These are phyloP conservation scores for Tylopilus rubrobrunneus DNA, from an alignment of 768 basidiomycete species.

Conservation along the genomic window DNA sequence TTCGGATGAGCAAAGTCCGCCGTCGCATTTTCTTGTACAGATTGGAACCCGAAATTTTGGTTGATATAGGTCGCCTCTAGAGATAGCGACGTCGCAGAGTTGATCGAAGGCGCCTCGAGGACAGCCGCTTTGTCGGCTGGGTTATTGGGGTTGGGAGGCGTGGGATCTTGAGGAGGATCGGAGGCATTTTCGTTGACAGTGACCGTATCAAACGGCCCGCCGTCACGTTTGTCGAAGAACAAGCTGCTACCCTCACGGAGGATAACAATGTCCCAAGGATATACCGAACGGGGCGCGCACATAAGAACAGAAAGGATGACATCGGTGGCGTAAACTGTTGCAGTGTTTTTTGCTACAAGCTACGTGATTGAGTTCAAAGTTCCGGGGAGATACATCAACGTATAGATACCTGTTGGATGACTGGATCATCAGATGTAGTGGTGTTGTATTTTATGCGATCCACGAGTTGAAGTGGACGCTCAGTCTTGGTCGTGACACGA, in stretches of 20 bases:
- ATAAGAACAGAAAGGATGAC: constrained; percentile 93
- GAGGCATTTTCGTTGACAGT: constrained; percentile 98
- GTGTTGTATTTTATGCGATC: constrained; percentile 97
- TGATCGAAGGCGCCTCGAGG: constrained; percentile 80
- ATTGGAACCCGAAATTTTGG: constrained; percentile 97
- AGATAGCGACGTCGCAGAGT: constrained; percentile 89
- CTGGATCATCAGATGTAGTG: constrained; percentile 95
- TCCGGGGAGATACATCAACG: neutral
- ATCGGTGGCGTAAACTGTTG: constrained; percentile 91
- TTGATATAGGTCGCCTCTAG: constrained; percentile 99
- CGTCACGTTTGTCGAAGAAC: constrained; percentile 97
- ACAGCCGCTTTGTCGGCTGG: constrained; percentile 57
- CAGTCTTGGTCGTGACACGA: constrained; percentile 90
- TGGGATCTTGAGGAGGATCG: constrained; percentile 85
- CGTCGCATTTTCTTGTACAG: constrained; percentile 70
- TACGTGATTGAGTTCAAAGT: constrained; percentile 29
- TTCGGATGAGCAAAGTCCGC: constrained; percentile 83
- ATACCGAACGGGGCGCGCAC: constrained; percentile 92
- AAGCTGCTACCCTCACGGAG: constrained; percentile 89
- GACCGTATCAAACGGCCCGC: constrained; percentile 94
- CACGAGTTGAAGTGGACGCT: constrained; percentile 84
- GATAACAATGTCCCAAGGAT: constrained; percentile 98
- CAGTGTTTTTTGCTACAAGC: constrained; percentile 78
- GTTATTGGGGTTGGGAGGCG: constrained; percentile 75
- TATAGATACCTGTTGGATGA: constrained; percentile 77